Percentiles rank a stretch among this genome's conserved stretches.
Evolutionary conservation across 1,284 basidiomycete genomes (phyloP).

Genomic region (Neonothopanus nambi): DNA sequence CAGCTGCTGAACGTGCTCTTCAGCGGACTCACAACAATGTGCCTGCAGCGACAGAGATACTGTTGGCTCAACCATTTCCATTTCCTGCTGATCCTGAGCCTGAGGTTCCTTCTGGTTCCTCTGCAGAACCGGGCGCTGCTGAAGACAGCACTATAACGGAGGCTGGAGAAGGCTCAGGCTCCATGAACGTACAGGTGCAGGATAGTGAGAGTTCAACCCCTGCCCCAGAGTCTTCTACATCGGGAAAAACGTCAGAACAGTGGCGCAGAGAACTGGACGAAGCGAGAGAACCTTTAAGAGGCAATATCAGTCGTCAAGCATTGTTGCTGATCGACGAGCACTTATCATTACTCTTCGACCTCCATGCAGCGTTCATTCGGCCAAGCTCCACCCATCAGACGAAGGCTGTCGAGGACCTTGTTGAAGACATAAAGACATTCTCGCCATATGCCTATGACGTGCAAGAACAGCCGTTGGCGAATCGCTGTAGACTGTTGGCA

Average conservation of each 20-base stretch:
- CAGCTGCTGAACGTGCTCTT: conserved; percentile 83
- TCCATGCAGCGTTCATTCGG: conserved; percentile 78
- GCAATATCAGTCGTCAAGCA: conserved; percentile 66
- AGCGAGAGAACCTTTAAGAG: conserved; percentile 67
- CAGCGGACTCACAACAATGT: conserved; percentile 87
- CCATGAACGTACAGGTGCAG: neutral
- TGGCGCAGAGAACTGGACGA: conserved; percentile 66
- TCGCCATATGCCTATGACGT: conserved; percentile 64
- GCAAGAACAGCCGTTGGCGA: conserved; percentile 73
- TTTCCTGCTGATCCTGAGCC: conserved; percentile 63
- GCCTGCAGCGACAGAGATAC: conserved; percentile 85
- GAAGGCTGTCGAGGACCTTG: conserved; percentile 61
- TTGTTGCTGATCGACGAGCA: conserved; percentile 86
- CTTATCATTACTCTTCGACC: conserved; percentile 86
- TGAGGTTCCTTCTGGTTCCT: conserved; percentile 27
- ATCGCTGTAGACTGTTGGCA: conserved; percentile 85
- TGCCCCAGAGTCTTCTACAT: conserved; percentile 20
- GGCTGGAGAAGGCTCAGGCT: conserved; percentile 12
- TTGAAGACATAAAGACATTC: conserved; percentile 74
- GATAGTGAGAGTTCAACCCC: conserved; percentile 18
- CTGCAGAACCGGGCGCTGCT: conserved; percentile 17
- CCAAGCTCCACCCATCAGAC: conserved; percentile 59
- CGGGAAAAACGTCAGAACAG: conserved; percentile 43
- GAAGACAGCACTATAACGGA: conserved; percentile 14
- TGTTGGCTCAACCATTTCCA: conserved; percentile 82